phyloP scores from a whole-genome alignment of 2,329 filamentous ascomycete species.

The Colletotrichum cuscutae region DNA sequence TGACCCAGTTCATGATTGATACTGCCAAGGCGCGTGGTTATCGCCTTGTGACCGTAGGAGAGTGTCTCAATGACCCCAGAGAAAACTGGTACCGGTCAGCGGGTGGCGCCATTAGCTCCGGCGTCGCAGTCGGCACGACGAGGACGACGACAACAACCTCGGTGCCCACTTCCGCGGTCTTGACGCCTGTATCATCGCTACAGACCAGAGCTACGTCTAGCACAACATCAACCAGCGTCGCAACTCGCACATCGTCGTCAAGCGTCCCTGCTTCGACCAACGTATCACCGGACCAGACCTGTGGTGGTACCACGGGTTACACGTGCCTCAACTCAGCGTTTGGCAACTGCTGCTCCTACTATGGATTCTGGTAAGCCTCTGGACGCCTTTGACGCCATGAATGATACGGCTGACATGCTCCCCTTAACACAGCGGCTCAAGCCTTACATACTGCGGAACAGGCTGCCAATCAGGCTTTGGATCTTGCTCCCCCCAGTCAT shows the following conservation, averaged over 20 bases:
- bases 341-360: conserved; percentile 53
- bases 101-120: conserved; percentile 31
- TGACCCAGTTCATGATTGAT: conserved; percentile 54
- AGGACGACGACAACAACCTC: conserved; percentile 23
- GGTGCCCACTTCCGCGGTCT: background rate
- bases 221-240: background rate
- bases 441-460: conserved; percentile 47
- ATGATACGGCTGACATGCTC: conserved; percentile 15
- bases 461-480: conserved; percentile 50
- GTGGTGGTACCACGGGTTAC: conserved; percentile 47
- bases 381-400: background rate
- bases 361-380: conserved; percentile 50
- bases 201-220: background rate
- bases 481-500: conserved; percentile 41
- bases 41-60: conserved; percentile 63
- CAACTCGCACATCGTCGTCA: background rate
- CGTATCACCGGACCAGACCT: conserved; percentile 48
- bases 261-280: conserved; percentile 15
- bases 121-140: conserved; percentile 18
- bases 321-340: conserved; percentile 48
- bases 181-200: background rate
- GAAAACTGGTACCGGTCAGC: conserved; percentile 62
- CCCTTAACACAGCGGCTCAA: conserved; percentile 42
- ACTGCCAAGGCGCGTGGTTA: conserved; percentile 53
- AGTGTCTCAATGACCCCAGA: conserved; percentile 64